Evolutionary conservation across 169 alveolate genomes (phyloP), one percentile per base, ranked within the genome.

Genomic region (Cryptosporidium meleagridis): DNA sequence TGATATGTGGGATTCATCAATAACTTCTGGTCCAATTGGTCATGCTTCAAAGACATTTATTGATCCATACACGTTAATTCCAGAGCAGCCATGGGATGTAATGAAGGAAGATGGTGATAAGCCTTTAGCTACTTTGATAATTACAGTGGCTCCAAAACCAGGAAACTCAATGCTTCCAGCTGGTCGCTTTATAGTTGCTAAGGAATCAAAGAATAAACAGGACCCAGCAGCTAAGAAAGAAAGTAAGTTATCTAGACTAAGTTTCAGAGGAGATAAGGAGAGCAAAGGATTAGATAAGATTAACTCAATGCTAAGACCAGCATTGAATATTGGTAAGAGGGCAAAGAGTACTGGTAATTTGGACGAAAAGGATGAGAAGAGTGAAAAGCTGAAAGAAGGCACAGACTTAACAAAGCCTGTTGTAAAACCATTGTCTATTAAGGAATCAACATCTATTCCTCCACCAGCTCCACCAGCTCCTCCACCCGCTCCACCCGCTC

Each of bases 111-210:
- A 44, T 3, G 44, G 59, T 6, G 75, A 62, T 12, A 80, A 80
- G 35, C 48, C 70, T 37, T 84, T 93, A 35, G 97, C 96, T 1
- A 93, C 91, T 73, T 67, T 93, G 26, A 86, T 92, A 51, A 95
- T 95, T 48, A 84, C 95, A 21, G 95, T 95, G 2, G 39, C 61
- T 51, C 94, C 95, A 37, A 73, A 59, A 14, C 97, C 97, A 48
- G 75, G 55, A 23, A 85, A 89, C 35, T 71, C 97, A 0, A 92
- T 89, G 87, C 92, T 95, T n/a, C 97, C 97, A 16, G 96, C 96
- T 2, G 95, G 92, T n/a, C 69, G 93, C 2, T 93, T 93, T 62
- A 89, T 69, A 21, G 73, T 85, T 5, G 92, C 91, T 8, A 92
- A 85, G 23, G 91, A 41, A 21, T 10, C 80, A n/a, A 80, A 80